Conservation (phyloP, 2,329 filamentous ascomycete genomes). For the Aspergillus tamarii region DNA sequence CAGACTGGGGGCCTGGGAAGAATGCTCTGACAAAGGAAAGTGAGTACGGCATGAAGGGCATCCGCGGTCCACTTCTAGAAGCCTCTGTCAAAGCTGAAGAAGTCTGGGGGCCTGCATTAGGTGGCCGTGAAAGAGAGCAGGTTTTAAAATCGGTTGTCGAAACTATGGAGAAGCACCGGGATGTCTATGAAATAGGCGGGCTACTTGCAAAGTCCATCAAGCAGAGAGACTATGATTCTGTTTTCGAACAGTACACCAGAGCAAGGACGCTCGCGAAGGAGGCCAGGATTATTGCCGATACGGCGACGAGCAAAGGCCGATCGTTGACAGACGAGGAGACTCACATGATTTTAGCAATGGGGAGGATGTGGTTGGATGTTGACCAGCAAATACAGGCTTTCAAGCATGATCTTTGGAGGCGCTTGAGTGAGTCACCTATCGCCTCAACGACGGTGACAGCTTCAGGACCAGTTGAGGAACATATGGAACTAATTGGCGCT, state of each 20-base stretch:
- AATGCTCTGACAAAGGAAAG: conserved; percentile 92
- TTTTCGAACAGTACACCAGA: conserved; percentile 83
- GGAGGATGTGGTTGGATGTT: conserved; percentile 93
- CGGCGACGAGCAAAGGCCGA: conserved; percentile 52
- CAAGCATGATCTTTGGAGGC: conserved; percentile 88
- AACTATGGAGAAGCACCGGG: conserved; percentile 76
- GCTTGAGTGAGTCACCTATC: conserved; percentile 69
- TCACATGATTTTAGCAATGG: conserved; percentile 84
- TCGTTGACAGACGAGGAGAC: conserved; percentile 76
- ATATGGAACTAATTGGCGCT: conserved; percentile 87
- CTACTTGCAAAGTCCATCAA: conserved; percentile 82
- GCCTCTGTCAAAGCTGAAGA: conserved; percentile 94
- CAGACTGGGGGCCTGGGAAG: conserved; percentile 69
- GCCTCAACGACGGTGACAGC: conserved; percentile 55
- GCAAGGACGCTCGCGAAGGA: conserved; percentile 83
- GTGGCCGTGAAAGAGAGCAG: conserved; percentile 88
- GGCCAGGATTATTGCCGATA: conserved; percentile 69
- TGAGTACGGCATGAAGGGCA: conserved; percentile 84
- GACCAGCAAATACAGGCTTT: conserved; percentile 83
- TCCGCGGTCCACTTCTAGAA: conserved; percentile 84
- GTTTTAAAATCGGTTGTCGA: conserved; percentile 76
- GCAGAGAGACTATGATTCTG: conserved; percentile 82
- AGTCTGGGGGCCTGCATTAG: conserved; percentile 92
- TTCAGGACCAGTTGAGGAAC: conserved; percentile 68
- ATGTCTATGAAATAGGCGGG: conserved; percentile 79